Evolutionary conservation across 169 alveolate genomes (phyloP), one percentile per base, ranked within the genome.

Genomic region (Plasmodium yoelii): DNA sequence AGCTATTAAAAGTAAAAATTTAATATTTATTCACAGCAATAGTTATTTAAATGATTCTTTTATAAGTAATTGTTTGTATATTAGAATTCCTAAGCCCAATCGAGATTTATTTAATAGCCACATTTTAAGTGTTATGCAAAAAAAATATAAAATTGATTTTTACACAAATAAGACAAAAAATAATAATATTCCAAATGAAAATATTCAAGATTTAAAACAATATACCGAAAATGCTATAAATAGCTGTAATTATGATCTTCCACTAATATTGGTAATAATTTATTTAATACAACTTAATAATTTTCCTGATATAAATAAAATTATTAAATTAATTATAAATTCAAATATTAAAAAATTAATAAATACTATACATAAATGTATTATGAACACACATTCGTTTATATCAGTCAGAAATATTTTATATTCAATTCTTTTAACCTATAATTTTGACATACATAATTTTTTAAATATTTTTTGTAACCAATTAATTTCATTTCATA

Each of bases 281-380:
- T 84, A 84, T 63, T 24, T 84, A 15, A 69, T 84, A 4, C 68
- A 84, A 59, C 22, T 68, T 18, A 69, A 84, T 69, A 69, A 84
- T 18, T 68, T 69, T 44, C 84, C 84, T 10, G 91, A 84, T 18
- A 24, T 84, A 2, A 84, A 60, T 8, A 84, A 84, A 84, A 46
- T 84, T 84, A 69, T 56, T 0, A 84, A 84, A 70, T 44, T 84
- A 19, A 60, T 84, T 42, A 18, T 84, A 13, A 84, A 68, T 46
- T 42, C 87, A 5, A 84, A 84, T 39, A 46, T 84, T 39, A 84
- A 84, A 84, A 84, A 69, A 64, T 39, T 84, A 69, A 61, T 84
- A 15, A 57, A 51, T 24, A 24, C 47, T 0, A 84, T 84, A 44
- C 91, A 84, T 53, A 84, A 84, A 46, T 84, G 86, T 44, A 24